Conservation (phyloP, 768 basidiomycete genomes). For the Mycena metata region DNA sequence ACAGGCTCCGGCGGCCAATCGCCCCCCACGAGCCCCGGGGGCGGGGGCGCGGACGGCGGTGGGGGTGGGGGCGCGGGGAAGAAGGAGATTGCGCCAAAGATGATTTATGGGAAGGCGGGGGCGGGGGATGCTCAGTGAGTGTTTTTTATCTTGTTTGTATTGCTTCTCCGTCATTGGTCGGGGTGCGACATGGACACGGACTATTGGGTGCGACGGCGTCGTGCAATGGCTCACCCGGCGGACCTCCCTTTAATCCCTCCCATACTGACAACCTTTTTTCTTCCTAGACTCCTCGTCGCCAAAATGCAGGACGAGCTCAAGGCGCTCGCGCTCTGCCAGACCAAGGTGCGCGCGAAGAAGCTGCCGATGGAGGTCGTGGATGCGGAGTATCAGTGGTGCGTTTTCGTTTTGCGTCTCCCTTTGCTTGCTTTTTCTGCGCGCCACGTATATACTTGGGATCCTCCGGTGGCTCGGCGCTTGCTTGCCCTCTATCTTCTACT, state of each 20-base stretch:
- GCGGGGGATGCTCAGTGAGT: conserved; percentile 83
- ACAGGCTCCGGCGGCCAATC: conserved; percentile 42
- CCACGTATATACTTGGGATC: too few species aligned
- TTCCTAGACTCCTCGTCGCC: conserved; percentile 72
- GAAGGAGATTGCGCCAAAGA: conserved; percentile 97
- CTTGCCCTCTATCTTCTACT: too few species aligned
- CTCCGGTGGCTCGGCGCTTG: too few species aligned
- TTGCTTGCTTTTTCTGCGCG: too few species aligned
- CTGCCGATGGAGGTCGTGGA: conserved; percentile 99
- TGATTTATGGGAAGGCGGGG: conserved; percentile 92
- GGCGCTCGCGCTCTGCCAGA: conserved; percentile 91
- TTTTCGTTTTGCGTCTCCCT: conserved; percentile 23
- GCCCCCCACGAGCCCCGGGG: conserved; percentile 50
- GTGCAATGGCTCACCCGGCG: too few species aligned
- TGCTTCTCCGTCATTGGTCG: too few species aligned
- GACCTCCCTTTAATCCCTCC: too few species aligned
- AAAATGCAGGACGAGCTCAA: conserved; percentile 94
- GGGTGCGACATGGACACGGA: too few species aligned
- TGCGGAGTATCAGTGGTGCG: conserved; percentile 98
- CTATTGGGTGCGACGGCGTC: too few species aligned
- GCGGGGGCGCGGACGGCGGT: conserved; percentile 38
- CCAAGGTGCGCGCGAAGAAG: conserved; percentile 93
- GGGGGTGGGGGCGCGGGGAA: conserved; percentile 57
- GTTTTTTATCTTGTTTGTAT: conserved; percentile 26
- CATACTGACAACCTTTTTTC: background rate